These are phyloP conservation scores for Grosmannia penicillata DNA, from an alignment of 2,329 filamentous ascomycete species.

Conservation along the genomic window DNA sequence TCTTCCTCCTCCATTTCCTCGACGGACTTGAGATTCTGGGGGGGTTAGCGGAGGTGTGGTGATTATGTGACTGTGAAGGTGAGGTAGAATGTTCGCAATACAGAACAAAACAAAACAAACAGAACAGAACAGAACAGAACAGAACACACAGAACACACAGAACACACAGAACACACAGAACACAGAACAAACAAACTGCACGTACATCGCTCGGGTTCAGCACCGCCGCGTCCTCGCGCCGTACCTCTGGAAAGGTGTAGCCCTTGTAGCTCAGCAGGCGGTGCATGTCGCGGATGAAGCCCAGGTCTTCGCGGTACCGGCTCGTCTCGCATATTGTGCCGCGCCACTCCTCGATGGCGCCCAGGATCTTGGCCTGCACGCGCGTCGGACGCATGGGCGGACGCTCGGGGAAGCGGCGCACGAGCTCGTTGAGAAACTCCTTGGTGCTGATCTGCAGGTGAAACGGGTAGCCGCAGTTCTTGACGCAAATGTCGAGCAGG, in stretches of 20 bases:
- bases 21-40: slow-evolving; percentile 79
- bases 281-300: slow-evolving; percentile 97
- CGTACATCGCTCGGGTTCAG: slow-evolving; percentile 91
- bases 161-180: too few relatives aligned
- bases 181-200: too few relatives aligned
- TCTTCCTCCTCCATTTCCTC: slow-evolving; percentile 99
- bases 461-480: slow-evolving; percentile 98
- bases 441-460: slow-evolving; percentile 98
- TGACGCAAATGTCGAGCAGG: slow-evolving; percentile 96
- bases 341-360: slow-evolving; percentile 96
- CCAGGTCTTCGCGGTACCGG: slow-evolving; percentile 91
- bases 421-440: slow-evolving; percentile 96
- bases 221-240: slow-evolving; percentile 87
- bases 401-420: slow-evolving; percentile 86
- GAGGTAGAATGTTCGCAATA: not conserved
- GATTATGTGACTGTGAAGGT: too few relatives aligned
- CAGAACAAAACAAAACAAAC: too few relatives aligned
- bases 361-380: slow-evolving; percentile 84
- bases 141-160: too few relatives aligned
- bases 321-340: slow-evolving; percentile 97
- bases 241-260: slow-evolving; percentile 85
- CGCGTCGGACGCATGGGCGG: slow-evolving; percentile 74
- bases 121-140: too few relatives aligned
- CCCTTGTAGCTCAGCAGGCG: slow-evolving; percentile 90
- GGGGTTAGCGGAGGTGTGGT: too few relatives aligned